These are phyloP conservation scores for Penicillium canariense DNA, from an alignment of 495 filamentous ascomycete species.

Conservation along the genomic window DNA sequence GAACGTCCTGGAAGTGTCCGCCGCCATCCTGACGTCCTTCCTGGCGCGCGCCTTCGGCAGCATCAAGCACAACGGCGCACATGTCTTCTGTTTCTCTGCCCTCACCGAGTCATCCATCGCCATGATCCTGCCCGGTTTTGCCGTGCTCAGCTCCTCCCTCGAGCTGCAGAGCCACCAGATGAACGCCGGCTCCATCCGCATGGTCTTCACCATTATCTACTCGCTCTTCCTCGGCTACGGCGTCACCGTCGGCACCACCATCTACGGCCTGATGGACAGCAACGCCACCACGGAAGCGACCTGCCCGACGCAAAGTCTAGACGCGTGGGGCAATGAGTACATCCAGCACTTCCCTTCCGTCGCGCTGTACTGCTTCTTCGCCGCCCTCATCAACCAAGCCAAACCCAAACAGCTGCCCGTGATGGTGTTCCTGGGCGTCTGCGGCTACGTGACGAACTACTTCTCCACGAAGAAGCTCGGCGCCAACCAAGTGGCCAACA, in stretches of 20 bases:
- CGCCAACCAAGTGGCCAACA: slow-evolving; percentile 75
- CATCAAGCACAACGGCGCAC: slow-evolving; percentile 48
- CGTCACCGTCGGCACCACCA: slow-evolving; percentile 86
- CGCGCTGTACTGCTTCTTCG: slow-evolving; percentile 69
- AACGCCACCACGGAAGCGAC: slow-evolving; percentile 67
- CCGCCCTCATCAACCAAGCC: slow-evolving; percentile 81
- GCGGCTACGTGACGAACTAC: slow-evolving; percentile 77
- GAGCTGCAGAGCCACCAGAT: slow-evolving; percentile 83
- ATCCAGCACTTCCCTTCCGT: slow-evolving; percentile 58
- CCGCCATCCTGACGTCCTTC: slow-evolving; percentile 78
- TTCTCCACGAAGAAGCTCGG: slow-evolving; percentile 66
- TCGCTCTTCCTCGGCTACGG: slow-evolving; percentile 93
- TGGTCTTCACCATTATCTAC: slow-evolving; percentile 93
- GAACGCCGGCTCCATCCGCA: slow-evolving; percentile 82
- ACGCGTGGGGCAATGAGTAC: slow-evolving; percentile 41
- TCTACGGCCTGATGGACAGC: slow-evolving; percentile 76
- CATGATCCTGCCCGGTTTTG: slow-evolving; percentile 84
- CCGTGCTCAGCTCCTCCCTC: slow-evolving; percentile 72
- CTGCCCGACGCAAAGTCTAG: slow-evolving; percentile 44
- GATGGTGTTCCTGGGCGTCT: slow-evolving; percentile 73
- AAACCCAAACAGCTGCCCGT: slow-evolving; percentile 80
- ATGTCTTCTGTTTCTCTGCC: slow-evolving; percentile 81
- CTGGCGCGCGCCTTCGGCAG: slow-evolving; percentile 80
- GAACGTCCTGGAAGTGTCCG: slow-evolving; percentile 86
- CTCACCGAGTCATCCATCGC: slow-evolving; percentile 86